Conservation (phyloP, 2,329 filamentous ascomycete species). For the Aaosphaeria arxii region DNA sequence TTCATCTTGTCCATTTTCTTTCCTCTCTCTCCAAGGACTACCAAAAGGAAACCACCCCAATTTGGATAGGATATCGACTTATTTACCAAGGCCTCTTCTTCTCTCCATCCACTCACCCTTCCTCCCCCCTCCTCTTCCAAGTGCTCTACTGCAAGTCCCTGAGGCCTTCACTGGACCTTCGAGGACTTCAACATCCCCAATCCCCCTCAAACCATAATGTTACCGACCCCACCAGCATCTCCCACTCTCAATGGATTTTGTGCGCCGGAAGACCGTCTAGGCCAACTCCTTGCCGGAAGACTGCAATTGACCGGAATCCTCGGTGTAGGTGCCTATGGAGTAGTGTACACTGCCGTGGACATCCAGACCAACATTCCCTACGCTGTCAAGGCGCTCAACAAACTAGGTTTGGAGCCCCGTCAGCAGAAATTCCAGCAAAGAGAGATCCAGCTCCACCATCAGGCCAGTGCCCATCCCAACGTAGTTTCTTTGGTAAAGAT, state of each 20-base stretch:
- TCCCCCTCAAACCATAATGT: constrained; percentile 37
- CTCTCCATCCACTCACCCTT: no score
- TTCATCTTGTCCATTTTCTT: no score
- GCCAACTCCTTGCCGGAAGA: constrained; percentile 76
- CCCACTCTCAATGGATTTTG: constrained; percentile 44
- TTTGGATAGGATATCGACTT: no score
- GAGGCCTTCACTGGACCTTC: constrained; percentile 41
- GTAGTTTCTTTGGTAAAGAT: constrained; percentile 94
- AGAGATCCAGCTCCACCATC: constrained; percentile 88
- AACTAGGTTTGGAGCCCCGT: constrained; percentile 82
- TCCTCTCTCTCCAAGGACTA: no score
- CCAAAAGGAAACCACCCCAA: no score
- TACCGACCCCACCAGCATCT: constrained; percentile 50
- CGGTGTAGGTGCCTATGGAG: constrained; percentile 92
- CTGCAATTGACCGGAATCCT: constrained; percentile 82
- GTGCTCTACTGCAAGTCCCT: constrained; percentile 26
- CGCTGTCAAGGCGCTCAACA: constrained; percentile 96
- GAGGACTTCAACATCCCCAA: constrained; percentile 24
- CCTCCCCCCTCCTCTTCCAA: constrained; percentile 9
- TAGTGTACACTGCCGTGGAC: constrained; percentile 88
- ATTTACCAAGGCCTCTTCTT: no score
- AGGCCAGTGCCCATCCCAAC: constrained; percentile 84
- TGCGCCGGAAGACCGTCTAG: constrained; percentile 78
- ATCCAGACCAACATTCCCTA: constrained; percentile 77
- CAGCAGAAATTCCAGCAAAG: constrained; percentile 88